phyloP scores from a whole-genome alignment of 345 rosid species.

The Citrus inodora region DNA sequence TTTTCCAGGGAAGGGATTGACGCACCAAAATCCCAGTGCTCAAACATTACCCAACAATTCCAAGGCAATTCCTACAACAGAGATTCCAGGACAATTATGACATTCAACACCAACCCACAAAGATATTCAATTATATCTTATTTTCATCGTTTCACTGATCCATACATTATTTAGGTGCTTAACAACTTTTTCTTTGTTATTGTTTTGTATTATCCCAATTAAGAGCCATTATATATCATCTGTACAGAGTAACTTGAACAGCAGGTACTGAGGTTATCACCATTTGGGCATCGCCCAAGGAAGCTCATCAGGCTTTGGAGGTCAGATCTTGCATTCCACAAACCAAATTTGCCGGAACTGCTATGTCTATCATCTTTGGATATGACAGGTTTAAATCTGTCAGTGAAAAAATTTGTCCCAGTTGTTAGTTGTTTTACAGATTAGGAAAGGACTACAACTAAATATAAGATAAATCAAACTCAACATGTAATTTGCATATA shows the following conservation, averaged over 20 bases:
- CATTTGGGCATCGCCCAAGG: not conserved
- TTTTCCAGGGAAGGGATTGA: no score
- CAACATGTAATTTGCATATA: not conserved
- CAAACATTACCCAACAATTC: no score
- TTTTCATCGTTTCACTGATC: not conserved
- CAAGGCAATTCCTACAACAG: no score
- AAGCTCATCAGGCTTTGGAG: slow-evolving; percentile 16
- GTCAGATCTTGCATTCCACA: slow-evolving; percentile 80
- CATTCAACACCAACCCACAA: not conserved
- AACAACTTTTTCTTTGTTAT: not conserved
- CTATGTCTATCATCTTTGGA: slow-evolving; percentile 88
- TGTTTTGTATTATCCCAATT: not conserved
- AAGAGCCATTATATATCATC: not conserved
- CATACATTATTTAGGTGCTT: not conserved
- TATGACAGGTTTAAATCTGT: slow-evolving; percentile 77
- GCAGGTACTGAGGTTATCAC: not conserved
- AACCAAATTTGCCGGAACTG: slow-evolving; percentile 81
- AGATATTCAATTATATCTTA: not conserved
- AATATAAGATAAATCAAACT: not conserved
- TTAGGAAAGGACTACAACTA: not conserved
- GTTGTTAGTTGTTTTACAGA: not conserved
- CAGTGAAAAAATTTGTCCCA: not conserved
- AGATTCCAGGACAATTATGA: no score
- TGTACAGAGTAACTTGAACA: not conserved
- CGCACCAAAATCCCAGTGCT: no score